Percentiles rank a stretch among this genome's conserved stretches.
Evolutionary conservation across 306 rosid species (phyloP).

Genomic region (Hippophae tibetana): DNA sequence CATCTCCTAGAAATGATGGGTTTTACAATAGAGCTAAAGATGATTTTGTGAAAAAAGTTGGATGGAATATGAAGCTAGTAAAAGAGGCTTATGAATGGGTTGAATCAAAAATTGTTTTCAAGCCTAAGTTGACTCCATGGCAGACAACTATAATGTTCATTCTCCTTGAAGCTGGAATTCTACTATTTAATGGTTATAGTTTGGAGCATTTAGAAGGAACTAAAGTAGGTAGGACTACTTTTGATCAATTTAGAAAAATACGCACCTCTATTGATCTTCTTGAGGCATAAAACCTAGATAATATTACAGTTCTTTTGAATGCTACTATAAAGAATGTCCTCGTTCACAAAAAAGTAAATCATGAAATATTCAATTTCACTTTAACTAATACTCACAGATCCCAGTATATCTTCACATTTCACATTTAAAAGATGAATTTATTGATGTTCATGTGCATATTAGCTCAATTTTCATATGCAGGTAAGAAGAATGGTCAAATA

Average conservation of each 20-base stretch:
- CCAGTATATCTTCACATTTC: no score
- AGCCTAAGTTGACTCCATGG: conserved; percentile 50
- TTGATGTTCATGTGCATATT: neutral
- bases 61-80: conserved; percentile 50
- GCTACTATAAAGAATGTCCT: conserved; percentile 61
- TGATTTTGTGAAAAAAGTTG: conserved; percentile 38
- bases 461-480: conserved; percentile 17
- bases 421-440: no score
- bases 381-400: no score
- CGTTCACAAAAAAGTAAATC: conserved; percentile 11
- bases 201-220: conserved; percentile 64
- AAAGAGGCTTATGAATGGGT: conserved; percentile 57
- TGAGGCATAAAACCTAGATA: conserved; percentile 37
- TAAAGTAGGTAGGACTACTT: conserved; percentile 54
- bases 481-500: conserved; percentile 25
- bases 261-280: conserved; percentile 64
- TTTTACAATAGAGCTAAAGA: conserved; percentile 71
- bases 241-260: conserved; percentile 47
- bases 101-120: conserved; percentile 52
- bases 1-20: conserved; percentile 64
- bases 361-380: no score
- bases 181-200: conserved; percentile 65
- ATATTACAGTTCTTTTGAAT: conserved; percentile 50
- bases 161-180: conserved; percentile 62
- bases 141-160: conserved; percentile 55